Percentiles rank a stretch among this genome's conserved stretches.
Evolutionary conservation across 2,329 filamentous ascomycete genomes (phyloP).

Genomic region (Colletotrichum gigasporum): DNA sequence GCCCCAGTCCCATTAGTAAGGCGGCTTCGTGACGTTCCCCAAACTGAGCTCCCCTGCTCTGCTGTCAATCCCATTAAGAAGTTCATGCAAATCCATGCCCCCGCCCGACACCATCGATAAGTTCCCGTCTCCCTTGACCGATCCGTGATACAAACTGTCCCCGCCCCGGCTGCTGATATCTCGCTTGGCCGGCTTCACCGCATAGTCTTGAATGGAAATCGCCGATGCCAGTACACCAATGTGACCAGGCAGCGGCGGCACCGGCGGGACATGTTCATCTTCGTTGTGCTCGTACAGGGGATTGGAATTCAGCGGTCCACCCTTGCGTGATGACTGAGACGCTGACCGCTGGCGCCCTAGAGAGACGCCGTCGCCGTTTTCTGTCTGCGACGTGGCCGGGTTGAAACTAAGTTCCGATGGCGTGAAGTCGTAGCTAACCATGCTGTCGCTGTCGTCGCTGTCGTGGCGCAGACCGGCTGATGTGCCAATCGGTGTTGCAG

Average conservation of each 20-base stretch:
- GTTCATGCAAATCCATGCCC: constrained; percentile 57
- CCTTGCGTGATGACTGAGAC: constrained; percentile 47
- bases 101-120: constrained; percentile 46
- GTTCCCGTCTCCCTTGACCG: constrained; percentile 34
- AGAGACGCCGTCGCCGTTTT: constrained; percentile 39
- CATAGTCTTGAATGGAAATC: constrained; percentile 47
- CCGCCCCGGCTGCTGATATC: constrained; percentile 53
- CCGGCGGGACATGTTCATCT: constrained; percentile 59
- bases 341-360: constrained; percentile 41
- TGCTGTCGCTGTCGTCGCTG: constrained; percentile 70
- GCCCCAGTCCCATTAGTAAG: constrained; percentile 48
- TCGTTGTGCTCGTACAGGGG: constrained; percentile 45
- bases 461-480: constrained; percentile 56
- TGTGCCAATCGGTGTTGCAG: constrained; percentile 49
- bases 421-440: constrained; percentile 75
- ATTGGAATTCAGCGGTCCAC: constrained; percentile 55
- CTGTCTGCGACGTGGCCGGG: constrained; percentile 39
- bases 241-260: constrained; percentile 62
- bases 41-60: constrained; percentile 55
- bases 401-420: constrained; percentile 74
- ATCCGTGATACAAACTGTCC: constrained; percentile 42
- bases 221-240: constrained; percentile 38
- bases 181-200: constrained; percentile 44
- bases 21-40: constrained; percentile 57
- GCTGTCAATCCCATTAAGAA: constrained; percentile 62